Percentiles rank a stretch among this genome's conserved stretches.
Evolutionary conservation across 192 early-diverging fungal species (phyloP).

Genomic region (Funneliformis mosseae): DNA sequence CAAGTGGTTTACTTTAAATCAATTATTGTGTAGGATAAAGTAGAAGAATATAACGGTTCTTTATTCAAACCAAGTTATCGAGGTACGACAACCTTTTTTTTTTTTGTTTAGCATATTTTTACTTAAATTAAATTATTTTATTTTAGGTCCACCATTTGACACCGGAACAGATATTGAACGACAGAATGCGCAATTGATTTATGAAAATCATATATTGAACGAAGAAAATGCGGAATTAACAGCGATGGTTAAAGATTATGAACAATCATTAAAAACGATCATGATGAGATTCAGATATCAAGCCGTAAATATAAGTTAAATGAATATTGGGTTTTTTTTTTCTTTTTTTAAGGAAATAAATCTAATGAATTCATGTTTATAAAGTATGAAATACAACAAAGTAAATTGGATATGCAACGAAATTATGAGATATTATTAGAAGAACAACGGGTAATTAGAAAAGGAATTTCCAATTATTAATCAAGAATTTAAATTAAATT

Average conservation of each 20-base stretch:
- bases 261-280: slow-evolving; percentile 17
- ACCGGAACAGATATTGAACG: slow-evolving; percentile 23
- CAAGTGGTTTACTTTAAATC: not conserved
- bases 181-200: slow-evolving; percentile 18
- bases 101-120: not conserved
- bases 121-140: slow-evolving; percentile 4
- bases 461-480: not conserved
- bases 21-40: not conserved
- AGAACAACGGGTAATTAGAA: slow-evolving; percentile 6
- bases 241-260: slow-evolving; percentile 32
- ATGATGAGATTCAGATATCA: slow-evolving; percentile 33
- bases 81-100: not conserved
- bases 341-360: not conserved
- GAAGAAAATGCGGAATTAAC: slow-evolving; percentile 27
- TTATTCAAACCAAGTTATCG: slow-evolving; percentile 4
- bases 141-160: slow-evolving; percentile 19
- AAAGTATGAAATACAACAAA: slow-evolving; percentile 31
- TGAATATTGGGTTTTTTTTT: not conserved
- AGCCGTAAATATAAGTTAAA: slow-evolving; percentile 23
- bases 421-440: slow-evolving; percentile 25
- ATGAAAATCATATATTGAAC: slow-evolving; percentile 26
- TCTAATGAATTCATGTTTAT: not conserved
- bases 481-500: not conserved
- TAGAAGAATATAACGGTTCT: not conserved
- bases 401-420: slow-evolving; percentile 29